Evolutionary conservation across 805 yeast species (phyloP).

Genomic region (Yarrowia bubula): DNA sequence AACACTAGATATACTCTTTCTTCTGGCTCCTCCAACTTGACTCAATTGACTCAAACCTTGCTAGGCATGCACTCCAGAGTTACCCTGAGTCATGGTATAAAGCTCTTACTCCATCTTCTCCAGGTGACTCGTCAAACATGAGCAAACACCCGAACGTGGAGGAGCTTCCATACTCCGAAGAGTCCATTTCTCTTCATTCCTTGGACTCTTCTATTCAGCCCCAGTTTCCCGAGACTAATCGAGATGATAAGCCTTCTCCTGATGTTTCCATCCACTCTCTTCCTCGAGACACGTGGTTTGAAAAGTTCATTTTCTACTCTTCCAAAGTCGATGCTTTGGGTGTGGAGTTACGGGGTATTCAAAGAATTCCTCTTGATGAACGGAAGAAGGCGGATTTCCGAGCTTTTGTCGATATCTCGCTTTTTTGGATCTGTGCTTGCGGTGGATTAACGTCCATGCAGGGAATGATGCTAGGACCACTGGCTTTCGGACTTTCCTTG

Average conservation of each 20-base stretch:
- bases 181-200: background rate
- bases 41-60: constrained; percentile 24
- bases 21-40: background rate
- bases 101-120: background rate
- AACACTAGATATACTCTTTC: background rate
- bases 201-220: background rate
- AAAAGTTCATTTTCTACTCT: constrained; percentile 30
- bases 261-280: background rate
- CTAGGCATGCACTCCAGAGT: background rate
- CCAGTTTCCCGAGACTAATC: background rate
- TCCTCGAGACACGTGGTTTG: constrained; percentile 25
- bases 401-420: constrained; percentile 47
- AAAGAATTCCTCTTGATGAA: constrained; percentile 66
- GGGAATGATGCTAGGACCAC: constrained; percentile 71
- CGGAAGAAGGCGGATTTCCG: constrained; percentile 40
- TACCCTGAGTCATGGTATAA: constrained; percentile 22
- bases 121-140: too few relatives aligned
- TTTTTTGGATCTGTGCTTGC: constrained; percentile 81
- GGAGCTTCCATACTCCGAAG: background rate
- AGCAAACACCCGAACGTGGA: too few relatives aligned
- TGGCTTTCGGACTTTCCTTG: constrained; percentile 67
- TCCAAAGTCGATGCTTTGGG: constrained; percentile 53
- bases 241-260: background rate
- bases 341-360: constrained; percentile 78
- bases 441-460: constrained; percentile 92